Percentiles rank a stretch among this genome's conserved stretches.
Conservation (phyloP, 225 moss, liverwort and hornwort species). For the Anthoceros angustus region DNA sequence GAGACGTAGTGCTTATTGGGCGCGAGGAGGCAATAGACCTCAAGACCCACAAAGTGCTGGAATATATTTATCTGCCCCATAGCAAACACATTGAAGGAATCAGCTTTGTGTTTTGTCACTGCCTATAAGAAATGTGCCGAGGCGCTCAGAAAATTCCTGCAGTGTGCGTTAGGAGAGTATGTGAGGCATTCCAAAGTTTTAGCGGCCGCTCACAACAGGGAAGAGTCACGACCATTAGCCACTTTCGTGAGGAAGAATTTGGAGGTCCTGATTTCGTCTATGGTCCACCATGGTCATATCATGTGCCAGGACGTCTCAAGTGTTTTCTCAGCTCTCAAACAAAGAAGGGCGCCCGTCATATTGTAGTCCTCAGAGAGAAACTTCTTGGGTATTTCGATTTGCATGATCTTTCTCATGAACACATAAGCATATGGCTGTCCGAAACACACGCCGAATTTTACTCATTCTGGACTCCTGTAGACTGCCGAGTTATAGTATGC, state of each 20-base stretch:
- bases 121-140: conserved; percentile 31
- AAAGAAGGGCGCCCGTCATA: conserved; percentile 1
- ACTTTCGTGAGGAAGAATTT: conserved; percentile 8
- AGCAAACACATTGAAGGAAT: conserved; percentile 23
- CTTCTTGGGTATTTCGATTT: no score
- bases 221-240: neutral
- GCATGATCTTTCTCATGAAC: no score
- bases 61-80: conserved; percentile 41
- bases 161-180: conserved; percentile 5
- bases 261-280: neutral
- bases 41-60: conserved; percentile 17
- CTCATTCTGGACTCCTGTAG: no score
- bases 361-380: neutral
- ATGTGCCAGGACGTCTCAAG: conserved; percentile 15
- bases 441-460: neutral
- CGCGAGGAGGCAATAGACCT: conserved; percentile 28
- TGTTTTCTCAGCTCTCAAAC: neutral
- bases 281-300: conserved; percentile 8
- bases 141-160: conserved; percentile 17
- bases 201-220: neutral
- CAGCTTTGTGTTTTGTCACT: conserved; percentile 21
- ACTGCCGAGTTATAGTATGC: no score
- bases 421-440: no score
- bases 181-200: neutral
- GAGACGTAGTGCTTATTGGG: conserved; percentile 29